These are phyloP conservation scores for Chlorociboria aeruginascens DNA, from an alignment of 495 filamentous ascomycete species.

Conservation along the genomic window DNA sequence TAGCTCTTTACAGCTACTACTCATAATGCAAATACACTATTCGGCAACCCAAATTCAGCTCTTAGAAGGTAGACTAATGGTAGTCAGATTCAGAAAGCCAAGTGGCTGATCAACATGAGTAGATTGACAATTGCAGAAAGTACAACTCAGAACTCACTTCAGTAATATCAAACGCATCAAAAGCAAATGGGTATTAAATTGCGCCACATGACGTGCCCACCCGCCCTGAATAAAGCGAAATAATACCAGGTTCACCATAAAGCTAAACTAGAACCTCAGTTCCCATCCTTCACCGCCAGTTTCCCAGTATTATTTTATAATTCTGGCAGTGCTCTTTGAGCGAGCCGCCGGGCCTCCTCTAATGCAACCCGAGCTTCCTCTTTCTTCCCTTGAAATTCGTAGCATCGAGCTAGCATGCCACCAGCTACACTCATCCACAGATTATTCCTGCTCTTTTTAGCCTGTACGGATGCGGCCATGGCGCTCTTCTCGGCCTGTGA, in stretches of 20 bases:
- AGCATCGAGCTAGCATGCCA: slow-evolving; percentile 63
- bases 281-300: not conserved
- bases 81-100: too few species aligned
- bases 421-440: slow-evolving; percentile 82
- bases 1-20: too few species aligned
- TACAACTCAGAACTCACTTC: not conserved
- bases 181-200: slow-evolving; percentile 17
- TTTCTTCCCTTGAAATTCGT: slow-evolving; percentile 57
- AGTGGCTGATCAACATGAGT: not conserved
- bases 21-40: too few species aligned
- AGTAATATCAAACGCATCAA: not conserved
- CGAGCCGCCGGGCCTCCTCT: slow-evolving; percentile 5
- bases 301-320: not conserved
- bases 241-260: not conserved
- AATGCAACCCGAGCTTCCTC: slow-evolving; percentile 40
- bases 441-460: slow-evolving; percentile 58
- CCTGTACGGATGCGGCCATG: slow-evolving; percentile 59
- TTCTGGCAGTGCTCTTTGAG: slow-evolving; percentile 11
- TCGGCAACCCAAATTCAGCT: too few species aligned
- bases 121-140: not conserved
- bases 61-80: too few species aligned
- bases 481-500: slow-evolving; percentile 88
- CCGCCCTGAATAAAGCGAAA: slow-evolving; percentile 1
- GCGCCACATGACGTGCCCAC: slow-evolving; percentile 9
- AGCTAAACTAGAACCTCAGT: not conserved